Evolutionary conservation across 2,329 filamentous ascomycete species (phyloP), one percentile per base, ranked within the genome.

Genomic region (Arthrocladium fulminans): DNA sequence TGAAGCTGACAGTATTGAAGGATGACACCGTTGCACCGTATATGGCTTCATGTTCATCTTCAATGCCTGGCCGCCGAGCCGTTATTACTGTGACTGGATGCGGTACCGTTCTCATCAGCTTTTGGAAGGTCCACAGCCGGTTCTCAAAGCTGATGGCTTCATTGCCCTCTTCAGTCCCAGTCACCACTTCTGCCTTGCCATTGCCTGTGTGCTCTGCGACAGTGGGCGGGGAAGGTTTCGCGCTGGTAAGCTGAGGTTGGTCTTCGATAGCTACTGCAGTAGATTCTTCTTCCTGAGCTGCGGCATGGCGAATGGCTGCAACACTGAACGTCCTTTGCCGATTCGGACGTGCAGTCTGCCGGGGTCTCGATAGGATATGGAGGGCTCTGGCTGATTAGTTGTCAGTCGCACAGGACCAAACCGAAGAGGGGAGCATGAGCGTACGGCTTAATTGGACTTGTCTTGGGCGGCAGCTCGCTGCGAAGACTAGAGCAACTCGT

Each of bases 31-130:
- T 47, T 8, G 44, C 44, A 20, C 24, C 44, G 2, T 39, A 3
- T 2, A 32, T 22, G 19, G 15, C 44, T 3, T 47, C 34, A 4
- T 39, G 17, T 10, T 37, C 32, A 17, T 47, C 34, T n/a, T 39
- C 23, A 6, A 24, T 23, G 17, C 24, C 29, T 29, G 35, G 34
- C 6, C 15, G 22, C n/a, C 29, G 34, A n/a, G 44, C 23, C 4
- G 44, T 47, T 12, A 47, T 24, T 10, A 47, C 39, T 13, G 44
- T 34, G 22, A 47, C 29, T 17, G 44, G 44, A 13, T 47, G 22
- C 3, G 44, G 25, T 10, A 47, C 32, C 15, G 44, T 47, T n/a
- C 44, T 30, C 44, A 47, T 38, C 17, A 39, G 19, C 13, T 47
- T 27, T 20, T 38, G 38, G 27, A 45, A 34, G 5, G 2, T 13